Percentiles rank a stretch among this genome's conserved stretches.
Conservation (phyloP, 2,329 filamentous ascomycete species). For the Hyphodiscus sp. region DNA sequence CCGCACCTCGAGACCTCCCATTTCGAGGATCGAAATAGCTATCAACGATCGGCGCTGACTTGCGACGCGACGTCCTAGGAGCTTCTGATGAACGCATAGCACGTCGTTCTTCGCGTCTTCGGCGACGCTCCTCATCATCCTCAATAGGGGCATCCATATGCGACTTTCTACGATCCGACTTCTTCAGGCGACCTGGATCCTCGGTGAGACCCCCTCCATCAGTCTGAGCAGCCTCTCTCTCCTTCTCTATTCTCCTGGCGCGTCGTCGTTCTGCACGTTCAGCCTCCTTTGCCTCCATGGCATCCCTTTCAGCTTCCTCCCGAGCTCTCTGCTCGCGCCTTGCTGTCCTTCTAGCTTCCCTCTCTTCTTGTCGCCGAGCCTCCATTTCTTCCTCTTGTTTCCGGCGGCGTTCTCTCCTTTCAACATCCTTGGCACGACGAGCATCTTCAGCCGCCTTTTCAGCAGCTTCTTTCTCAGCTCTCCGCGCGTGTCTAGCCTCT, state of each 20-base stretch:
- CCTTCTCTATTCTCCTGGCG: conserved; percentile 38
- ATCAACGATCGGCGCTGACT: conserved; percentile 37
- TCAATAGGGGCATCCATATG: conserved; percentile 39
- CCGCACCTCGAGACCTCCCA: conserved; percentile 32
- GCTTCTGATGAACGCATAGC: conserved; percentile 33
- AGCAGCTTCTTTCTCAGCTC: conserved; percentile 44
- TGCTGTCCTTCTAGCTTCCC: conserved; percentile 51
- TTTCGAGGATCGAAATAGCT: conserved; percentile 40
- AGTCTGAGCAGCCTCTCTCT: conserved; percentile 34
- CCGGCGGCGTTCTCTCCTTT: conserved; percentile 47
- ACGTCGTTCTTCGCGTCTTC: conserved; percentile 47
- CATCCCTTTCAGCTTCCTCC: conserved; percentile 35
- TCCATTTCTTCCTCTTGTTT: conserved; percentile 52
- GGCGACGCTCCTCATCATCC: conserved; percentile 48
- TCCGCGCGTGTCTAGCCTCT: conserved; percentile 54
- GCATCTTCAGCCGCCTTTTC: conserved; percentile 46
- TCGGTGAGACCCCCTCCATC: conserved; percentile 41
- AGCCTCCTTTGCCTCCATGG: conserved; percentile 33
- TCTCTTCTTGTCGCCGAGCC: conserved; percentile 48
- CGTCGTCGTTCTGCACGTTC: conserved; percentile 45
- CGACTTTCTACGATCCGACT: conserved; percentile 43
- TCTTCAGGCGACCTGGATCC: conserved; percentile 34
- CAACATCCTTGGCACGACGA: conserved; percentile 50
- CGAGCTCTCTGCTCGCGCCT: conserved; percentile 44
- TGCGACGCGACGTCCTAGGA: conserved; percentile 34